Percentiles rank a stretch among this genome's conserved stretches.
Conservation (phyloP, 805 yeast genomes). For the Nakazawaea ernobii region DNA sequence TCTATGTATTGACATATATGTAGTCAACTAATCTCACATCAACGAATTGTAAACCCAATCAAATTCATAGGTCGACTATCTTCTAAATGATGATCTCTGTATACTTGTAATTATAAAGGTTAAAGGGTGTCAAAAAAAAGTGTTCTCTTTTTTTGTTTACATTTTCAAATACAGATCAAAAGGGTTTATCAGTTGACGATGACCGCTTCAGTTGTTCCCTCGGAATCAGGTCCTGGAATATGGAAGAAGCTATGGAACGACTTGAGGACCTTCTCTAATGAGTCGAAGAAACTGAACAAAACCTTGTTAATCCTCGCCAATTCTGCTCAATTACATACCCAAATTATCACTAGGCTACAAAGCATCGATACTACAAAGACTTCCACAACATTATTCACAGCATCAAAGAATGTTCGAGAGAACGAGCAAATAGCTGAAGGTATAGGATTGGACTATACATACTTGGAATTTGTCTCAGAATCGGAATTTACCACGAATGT, state of each 20-base stretch:
- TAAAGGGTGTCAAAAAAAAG: too few relatives aligned
- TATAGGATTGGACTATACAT: slow-evolving; percentile 4
- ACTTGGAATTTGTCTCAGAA: background rate
- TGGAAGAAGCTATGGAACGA: background rate
- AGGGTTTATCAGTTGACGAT: background rate
- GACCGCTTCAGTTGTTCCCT: background rate
- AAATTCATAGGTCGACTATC: too few relatives aligned
- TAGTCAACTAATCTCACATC: too few relatives aligned
- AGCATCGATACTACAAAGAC: background rate
- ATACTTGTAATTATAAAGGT: background rate
- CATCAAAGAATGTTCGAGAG: background rate
- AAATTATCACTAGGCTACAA: background rate
- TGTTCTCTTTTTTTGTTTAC: background rate
- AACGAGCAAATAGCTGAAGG: background rate
- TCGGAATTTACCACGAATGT: background rate
- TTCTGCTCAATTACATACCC: background rate
- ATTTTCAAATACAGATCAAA: too few relatives aligned
- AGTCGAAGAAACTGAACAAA: background rate
- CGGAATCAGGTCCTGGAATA: background rate
- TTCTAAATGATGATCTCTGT: background rate
- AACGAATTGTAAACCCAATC: too few relatives aligned
- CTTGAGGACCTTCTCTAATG: too few relatives aligned
- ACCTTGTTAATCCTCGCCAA: background rate
- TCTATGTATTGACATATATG: too few relatives aligned
- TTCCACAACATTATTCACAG: background rate